A percentile compares a stretch with the other conserved stretches of the same genome.
phyloP scores from a whole-genome alignment of 1,284 basidiomycete species.

The Agroathelia rolfsii region DNA sequence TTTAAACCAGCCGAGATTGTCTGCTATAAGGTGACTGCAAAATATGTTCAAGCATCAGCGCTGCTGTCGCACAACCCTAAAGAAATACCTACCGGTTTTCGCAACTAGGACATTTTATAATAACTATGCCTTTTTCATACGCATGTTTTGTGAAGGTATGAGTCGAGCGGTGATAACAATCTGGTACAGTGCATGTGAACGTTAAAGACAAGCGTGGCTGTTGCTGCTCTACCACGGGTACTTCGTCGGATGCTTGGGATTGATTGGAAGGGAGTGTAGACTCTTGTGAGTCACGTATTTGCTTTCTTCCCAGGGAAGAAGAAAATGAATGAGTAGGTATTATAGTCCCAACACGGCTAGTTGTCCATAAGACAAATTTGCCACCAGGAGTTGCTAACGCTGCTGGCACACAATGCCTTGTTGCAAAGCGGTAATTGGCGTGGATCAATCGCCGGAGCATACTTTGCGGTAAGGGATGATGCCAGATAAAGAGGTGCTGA shows the following conservation, averaged over 20 bases:
- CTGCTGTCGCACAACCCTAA: constrained; percentile 1
- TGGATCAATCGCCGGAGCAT: no score
- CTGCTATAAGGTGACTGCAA: constrained; percentile 76
- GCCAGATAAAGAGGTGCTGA: no score
- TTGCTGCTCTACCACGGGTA: constrained; percentile 20
- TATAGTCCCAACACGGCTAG: no score
- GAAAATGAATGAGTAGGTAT: no score
- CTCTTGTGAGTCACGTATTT: constrained; percentile 1
- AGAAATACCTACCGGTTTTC: constrained; percentile 60
- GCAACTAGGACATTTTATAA: constrained; percentile 89
- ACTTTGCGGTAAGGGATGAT: no score
- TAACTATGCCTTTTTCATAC: constrained; percentile 84
- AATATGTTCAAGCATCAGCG: constrained; percentile 1
- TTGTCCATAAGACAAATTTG: no score
- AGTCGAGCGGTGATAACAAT: constrained; percentile 75
- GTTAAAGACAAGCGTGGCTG: constrained; percentile 65
- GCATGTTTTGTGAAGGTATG: constrained; percentile 83
- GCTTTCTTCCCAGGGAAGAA: no score
- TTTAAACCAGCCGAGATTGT: constrained; percentile 90
- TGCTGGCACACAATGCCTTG: no score
- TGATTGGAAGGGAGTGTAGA: constrained; percentile 7
- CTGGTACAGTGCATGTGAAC: constrained; percentile 80
- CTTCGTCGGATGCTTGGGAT: constrained; percentile 16
- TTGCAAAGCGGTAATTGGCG: no score
- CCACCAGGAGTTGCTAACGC: no score